Conservation (phyloP, 2,329 filamentous ascomycete species). For the Neurospora sp. region DNA sequence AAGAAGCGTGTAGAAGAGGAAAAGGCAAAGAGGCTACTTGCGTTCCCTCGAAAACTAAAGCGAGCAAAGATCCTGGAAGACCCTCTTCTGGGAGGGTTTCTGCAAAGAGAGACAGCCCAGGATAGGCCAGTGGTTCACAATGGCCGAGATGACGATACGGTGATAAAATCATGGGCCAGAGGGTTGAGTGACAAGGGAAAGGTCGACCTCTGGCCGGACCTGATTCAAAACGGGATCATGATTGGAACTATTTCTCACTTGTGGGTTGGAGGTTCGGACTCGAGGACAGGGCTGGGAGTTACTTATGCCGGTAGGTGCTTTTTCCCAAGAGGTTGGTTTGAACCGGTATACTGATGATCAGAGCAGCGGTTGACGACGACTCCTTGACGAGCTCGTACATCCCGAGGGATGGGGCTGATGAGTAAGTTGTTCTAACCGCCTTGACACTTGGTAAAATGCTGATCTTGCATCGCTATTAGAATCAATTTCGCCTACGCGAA, state of each 20-base stretch:
- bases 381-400: constrained; percentile 32
- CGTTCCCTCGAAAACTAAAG: constrained; percentile 8
- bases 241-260: not conserved
- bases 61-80: constrained; percentile 24
- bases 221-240: constrained; percentile 1
- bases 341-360: not conserved
- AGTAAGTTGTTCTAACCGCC: constrained; percentile 21
- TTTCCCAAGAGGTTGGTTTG: not conserved
- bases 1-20: not conserved
- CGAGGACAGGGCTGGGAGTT: constrained; percentile 29
- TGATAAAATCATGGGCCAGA: constrained; percentile 20
- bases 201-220: constrained; percentile 26
- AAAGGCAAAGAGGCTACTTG: not conserved
- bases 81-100: constrained; percentile 24
- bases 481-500: constrained; percentile 7
- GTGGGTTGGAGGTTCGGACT: constrained; percentile 22
- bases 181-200: constrained; percentile 31
- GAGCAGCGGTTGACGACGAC: constrained; percentile 25
- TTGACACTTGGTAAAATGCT: no score
- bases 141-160: constrained; percentile 12
- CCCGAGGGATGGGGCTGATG: constrained; percentile 31
- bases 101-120: constrained; percentile 23
- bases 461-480: constrained; percentile 1
- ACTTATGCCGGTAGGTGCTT: constrained; percentile 1
- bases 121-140: not conserved